These are phyloP conservation scores for Blastobotrys terrestris DNA, from an alignment of 805 yeast genomes.

Conservation along the genomic window DNA sequence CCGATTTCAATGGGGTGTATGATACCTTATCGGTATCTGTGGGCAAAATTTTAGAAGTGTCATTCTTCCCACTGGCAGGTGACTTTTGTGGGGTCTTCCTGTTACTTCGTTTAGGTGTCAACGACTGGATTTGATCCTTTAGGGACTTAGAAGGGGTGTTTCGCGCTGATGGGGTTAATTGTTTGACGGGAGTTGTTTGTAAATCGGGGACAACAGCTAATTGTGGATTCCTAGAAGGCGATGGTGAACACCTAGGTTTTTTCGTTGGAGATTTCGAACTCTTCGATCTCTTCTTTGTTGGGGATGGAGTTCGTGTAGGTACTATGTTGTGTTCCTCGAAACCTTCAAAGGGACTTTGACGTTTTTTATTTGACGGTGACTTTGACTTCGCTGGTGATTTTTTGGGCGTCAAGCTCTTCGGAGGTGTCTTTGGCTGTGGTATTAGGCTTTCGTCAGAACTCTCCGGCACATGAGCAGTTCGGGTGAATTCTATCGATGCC, in stretches of 20 bases:
- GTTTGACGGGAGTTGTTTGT: not conserved
- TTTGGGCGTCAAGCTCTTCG: not conserved
- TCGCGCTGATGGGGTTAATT: not conserved
- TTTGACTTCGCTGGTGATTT: not conserved
- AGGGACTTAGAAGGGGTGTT: constrained; percentile 10
- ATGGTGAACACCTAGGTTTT: not conserved
- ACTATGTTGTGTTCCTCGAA: not conserved
- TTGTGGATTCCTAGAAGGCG: not conserved
- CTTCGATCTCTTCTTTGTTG: constrained; percentile 2
- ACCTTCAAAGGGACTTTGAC: not conserved
- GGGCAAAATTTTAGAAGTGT: not conserved
- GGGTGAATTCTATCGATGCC: not conserved
- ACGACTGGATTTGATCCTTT: constrained; percentile 3
- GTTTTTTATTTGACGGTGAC: not conserved
- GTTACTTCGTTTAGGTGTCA: constrained; percentile 10
- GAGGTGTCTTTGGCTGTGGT: not conserved
- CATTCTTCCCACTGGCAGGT: not conserved
- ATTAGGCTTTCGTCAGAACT: not conserved
- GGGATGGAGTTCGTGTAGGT: not conserved
- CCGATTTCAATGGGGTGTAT: constrained; percentile 3
- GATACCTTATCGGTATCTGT: not conserved
- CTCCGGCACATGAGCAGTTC: not conserved
- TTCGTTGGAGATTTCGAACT: constrained; percentile 1
- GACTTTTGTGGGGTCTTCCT: constrained; percentile 1
- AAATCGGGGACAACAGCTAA: not conserved